Evolutionary conservation across 2,329 filamentous ascomycete genomes (phyloP), one percentile per base, ranked within the genome.

Genomic region (Colletotrichum lupini): DNA sequence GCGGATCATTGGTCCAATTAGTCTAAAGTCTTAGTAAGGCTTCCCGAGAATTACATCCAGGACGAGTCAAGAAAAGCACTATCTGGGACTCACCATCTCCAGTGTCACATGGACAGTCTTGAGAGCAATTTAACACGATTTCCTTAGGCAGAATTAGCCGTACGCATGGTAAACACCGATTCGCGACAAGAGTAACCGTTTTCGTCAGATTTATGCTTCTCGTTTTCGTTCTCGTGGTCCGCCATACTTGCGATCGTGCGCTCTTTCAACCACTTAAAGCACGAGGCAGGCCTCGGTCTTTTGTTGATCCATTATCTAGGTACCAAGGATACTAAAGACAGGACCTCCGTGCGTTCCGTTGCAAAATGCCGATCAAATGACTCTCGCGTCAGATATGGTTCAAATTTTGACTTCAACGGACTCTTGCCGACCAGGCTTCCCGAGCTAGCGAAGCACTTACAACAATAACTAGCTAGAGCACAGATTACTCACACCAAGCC

Each of bases 271-370:
- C 42, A 22, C 19, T 3, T 9, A n/a, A 49, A 16, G 37, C 42
- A 49, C 42, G 42, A n/a, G 3, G 19, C 42, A 49, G 19, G 6
- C 8, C 16, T 19, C 16, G 19, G 19, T n/a, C 42, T 22, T 49
- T 22, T 8, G 42, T 49, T 19, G 19, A n/a, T 9, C 19, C 42
- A 19, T 9, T n/a, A 1, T 9, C 16, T 42, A 42, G 5, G 14
- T 42, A 42, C 37, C 7, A 49, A 19, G 42, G 16, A 49, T 8
- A 49, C 42, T n/a, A 8, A 49, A 11, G 19, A 11, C n/a, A n/a
- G 2, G 4, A n/a, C n/a, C 1, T n/a, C 8, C 8, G 4, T 11
- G 1, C 1, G 22, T 3, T 49, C 42, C 3, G 12, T 49, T 8
- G 42, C 19, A 8, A 49, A 22, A 49, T n/a, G 8, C 22, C 4